phyloP scores from a whole-genome alignment of 306 rosid genomes.

The Dalbergia oliveri region DNA sequence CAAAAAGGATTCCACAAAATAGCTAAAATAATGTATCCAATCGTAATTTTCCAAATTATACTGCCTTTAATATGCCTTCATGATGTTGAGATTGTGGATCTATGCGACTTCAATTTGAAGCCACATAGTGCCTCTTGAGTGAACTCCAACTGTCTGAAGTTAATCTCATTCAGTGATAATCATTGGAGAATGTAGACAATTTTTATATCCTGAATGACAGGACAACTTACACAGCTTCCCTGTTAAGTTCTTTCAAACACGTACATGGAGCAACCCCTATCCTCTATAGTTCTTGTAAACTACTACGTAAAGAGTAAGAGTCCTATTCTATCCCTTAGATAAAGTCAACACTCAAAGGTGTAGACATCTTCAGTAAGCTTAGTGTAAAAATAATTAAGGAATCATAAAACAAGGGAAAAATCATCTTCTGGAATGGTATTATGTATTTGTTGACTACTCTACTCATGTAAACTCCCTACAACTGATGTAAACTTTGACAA shows the following conservation, averaged over 20 bases:
- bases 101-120: constrained; percentile 7
- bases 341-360: constrained; percentile 26
- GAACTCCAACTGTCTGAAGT: constrained; percentile 14
- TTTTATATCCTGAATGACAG: neutral
- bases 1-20: constrained; percentile 8
- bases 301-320: neutral
- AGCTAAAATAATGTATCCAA: constrained; percentile 22
- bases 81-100: constrained; percentile 10
- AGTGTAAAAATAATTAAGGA: constrained; percentile 5
- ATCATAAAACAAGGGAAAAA: neutral
- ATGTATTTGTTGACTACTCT: neutral
- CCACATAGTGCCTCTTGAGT: constrained; percentile 14
- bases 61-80: too few species aligned
- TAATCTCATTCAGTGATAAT: constrained; percentile 31
- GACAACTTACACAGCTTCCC: constrained; percentile 12
- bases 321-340: constrained; percentile 18
- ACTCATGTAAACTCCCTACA: constrained; percentile 17
- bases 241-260: neutral
- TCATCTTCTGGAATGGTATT: neutral
- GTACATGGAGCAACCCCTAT: constrained; percentile 1
- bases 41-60: neutral
- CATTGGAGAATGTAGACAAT: constrained; percentile 11
- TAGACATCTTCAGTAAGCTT: constrained; percentile 25
- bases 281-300: neutral
- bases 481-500: constrained; percentile 17